Base-by-base conservation (phyloP, 139 green algal species). In the Chlamydomonas applanata region DNA sequence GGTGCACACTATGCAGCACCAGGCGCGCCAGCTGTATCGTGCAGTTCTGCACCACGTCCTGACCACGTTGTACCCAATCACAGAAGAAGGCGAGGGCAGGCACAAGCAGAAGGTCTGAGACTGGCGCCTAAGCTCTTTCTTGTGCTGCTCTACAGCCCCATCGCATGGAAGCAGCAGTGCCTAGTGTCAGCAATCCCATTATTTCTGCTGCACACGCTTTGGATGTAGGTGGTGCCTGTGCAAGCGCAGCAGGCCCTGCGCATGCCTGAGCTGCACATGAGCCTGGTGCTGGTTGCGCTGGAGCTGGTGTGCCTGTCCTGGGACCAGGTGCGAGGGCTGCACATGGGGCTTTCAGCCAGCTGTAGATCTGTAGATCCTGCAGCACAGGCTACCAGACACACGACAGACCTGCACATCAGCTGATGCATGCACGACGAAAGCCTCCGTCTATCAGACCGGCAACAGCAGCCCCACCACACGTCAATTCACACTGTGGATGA, bases 231-330 rank as follows among this genome's bases (percentile, higher is more conserved):
- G 40, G 40, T 49, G 40, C 59, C 59, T 11, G 24, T 22, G 24
- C n/a, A 66, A 22, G 59, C 59, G 9, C 59, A 66, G n/a, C 29
- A 30, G 25, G 30, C 30, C 9, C 59, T 66, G 59, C 59, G 59
- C n/a, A 66, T 35, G 59, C 59, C 59, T 66, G 59, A 66, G n/a
- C 30, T 66, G n/a, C 59, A 66, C 59, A 11, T 66, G 59, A 30
- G 59, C 59, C 59, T 66, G 22, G n/a, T 66, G 24, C 29, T 30
- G 11, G 29, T 29, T 4, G 30, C n/a, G n/a, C n/a, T 66, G 59
- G 59, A 66, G 59, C n/a, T 66, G 24, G n/a, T 66, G 4, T 40
- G n/a, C 59, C n/a, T 30, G 17, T 29, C 59, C 30, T 29, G 29
- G 59, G 17, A 40, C 59, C 59, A 66, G 59, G 59, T 66, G 54